Base-by-base conservation (phyloP, 345 rosid genomes). In the Eucalyptus decipiens region DNA sequence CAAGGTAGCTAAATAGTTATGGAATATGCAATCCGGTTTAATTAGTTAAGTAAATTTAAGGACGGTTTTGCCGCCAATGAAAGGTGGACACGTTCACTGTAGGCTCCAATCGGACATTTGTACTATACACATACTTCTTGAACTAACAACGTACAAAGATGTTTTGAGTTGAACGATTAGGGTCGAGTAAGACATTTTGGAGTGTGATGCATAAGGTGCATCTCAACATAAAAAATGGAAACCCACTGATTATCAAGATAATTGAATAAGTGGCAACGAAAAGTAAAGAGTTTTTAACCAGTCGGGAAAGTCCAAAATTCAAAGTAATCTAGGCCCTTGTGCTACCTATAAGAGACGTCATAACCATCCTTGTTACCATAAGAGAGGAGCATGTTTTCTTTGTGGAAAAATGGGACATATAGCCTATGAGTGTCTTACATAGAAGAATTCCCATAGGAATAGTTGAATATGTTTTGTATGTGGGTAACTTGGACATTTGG, bases 391-490 rank as follows among this genome's bases (percentile, higher is more conserved):
- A 10, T 60, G 67, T 30, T 60, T 26, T 30, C 32, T 60, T 28
- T 60, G 67, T 60, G 17, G 67, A 12, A 60, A 60, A 11, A 12
- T 60, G 2, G 4, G 67, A 6, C 67, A 60, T 11, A 12, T 60
- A 6, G 0, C 7, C 0, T 30, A 1, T 11, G 32, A 28, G 11
- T 60, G 32, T 0, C 32, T 30, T 60, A 60, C 3, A 26, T 12
- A 60, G 16, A 28, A 6, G 2, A 13, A 6, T 12, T 3, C 15
- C 7, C n/a, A 2, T 28, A 30, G 17, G 30, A 28, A 28, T 12
- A 6, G 2, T 60, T 12, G 1, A 26, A 30, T 28, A 11, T 60
- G 67, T 60, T 56, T 56, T 56, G 28, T 9, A 21, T 9, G 12
- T 56, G 62, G 12, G 1, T 5, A 56, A 24, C 62, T 21, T 56